phyloP scores from a whole-genome alignment of 2,329 filamentous ascomycete species.

The Aspergillus arachidicola region DNA sequence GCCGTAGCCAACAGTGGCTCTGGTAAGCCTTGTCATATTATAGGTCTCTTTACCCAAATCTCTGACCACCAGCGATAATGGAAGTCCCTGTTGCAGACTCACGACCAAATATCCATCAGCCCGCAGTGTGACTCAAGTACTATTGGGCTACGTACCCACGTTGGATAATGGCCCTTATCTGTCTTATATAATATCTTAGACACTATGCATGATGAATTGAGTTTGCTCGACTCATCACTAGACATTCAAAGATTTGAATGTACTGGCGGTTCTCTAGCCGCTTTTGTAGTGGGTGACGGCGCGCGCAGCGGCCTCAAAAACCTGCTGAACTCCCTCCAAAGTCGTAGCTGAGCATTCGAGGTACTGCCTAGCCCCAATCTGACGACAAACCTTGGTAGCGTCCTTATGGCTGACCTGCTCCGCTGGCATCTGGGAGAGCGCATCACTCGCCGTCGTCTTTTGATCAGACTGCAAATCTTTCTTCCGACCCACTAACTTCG shows the following conservation, averaged over 20 bases:
- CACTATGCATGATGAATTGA: fast-evolving
- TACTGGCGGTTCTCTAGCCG: neutral
- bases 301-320: neutral
- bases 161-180: neutral
- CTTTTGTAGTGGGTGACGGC: neutral
- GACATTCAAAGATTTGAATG: neutral
- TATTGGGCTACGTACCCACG: too few species aligned
- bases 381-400: neutral
- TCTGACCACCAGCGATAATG: too few species aligned
- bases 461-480: neutral
- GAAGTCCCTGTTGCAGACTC: too few species aligned
- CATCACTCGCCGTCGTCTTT: neutral
- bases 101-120: too few species aligned
- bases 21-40: too few species aligned
- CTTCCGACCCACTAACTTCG: neutral
- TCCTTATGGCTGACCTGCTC: neutral
- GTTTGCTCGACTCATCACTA: neutral
- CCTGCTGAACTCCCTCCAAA: neutral
- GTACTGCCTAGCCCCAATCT: neutral
- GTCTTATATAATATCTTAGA: neutral
- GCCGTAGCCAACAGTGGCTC: too few species aligned
- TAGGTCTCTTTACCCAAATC: too few species aligned
- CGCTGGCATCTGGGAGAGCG: neutral
- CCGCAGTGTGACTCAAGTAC: too few species aligned
- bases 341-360: neutral